Evolutionary conservation across 192 early-diverging fungal genomes (phyloP).

Genomic region (Oehlia diaphana): DNA sequence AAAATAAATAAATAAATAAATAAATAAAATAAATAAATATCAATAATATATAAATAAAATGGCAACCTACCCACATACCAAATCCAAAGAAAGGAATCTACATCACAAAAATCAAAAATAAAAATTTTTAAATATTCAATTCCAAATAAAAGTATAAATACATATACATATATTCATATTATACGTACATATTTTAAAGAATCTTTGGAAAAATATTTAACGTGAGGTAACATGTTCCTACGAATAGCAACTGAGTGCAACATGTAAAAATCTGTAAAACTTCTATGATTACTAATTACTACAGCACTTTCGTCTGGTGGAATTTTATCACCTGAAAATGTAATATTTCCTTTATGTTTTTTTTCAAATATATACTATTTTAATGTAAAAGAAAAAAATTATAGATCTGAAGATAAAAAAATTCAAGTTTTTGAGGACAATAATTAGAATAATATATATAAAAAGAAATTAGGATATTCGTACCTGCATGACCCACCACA

Average conservation of each 20-base stretch:
- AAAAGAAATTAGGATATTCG: neutral
- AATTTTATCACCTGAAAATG: slow-evolving; percentile 56
- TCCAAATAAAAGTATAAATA: neutral
- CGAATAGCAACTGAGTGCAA: slow-evolving; percentile 53
- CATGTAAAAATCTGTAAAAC: slow-evolving; percentile 60
- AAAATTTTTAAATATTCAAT: neutral
- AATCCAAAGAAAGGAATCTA: slow-evolving; percentile 64
- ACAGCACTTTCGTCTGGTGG: slow-evolving; percentile 50
- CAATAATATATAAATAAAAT: neutral
- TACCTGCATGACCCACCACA: slow-evolving; percentile 62
- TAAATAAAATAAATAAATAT: neutral
- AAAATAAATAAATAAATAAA: too few relatives aligned
- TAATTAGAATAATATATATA: neutral
- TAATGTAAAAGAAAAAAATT: neutral
- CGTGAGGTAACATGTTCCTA: slow-evolving; percentile 53
- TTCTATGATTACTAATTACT: slow-evolving; percentile 57
- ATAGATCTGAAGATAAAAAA: too few relatives aligned
- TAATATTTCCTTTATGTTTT: slow-evolving; percentile 48
- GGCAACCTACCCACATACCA: slow-evolving; percentile 54
- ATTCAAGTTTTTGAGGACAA: neutral
- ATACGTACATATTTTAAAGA: slow-evolving; percentile 55
- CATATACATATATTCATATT: neutral
- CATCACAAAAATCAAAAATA: neutral
- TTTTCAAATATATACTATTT: slow-evolving; percentile 30
- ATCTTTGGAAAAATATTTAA: slow-evolving; percentile 63